Base-by-base conservation (phyloP, 163 green algal genomes). In the Scenedesmus sp. region DNA sequence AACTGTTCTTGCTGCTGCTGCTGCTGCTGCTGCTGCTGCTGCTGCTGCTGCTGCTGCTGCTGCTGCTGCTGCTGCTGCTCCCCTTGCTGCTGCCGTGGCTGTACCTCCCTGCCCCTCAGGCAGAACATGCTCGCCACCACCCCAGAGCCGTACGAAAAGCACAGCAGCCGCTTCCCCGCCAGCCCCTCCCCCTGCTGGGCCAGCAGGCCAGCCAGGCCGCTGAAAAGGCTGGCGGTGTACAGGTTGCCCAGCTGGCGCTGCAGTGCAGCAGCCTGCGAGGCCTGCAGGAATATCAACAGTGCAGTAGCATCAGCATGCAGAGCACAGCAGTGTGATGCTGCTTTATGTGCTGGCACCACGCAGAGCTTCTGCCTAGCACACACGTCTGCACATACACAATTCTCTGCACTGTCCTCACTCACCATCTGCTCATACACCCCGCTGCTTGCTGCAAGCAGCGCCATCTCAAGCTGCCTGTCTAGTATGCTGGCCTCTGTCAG, bases 101-200 rank as follows among this genome's bases (percentile, higher is more conserved):
- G 81, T 49, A 78, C 51, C 5, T 87, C 73, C 16, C 87, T 61
- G 13, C 81, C 88, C 15, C 92, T 61, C 35, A 99, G 78, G 18
- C 73, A 91, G 51, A 98, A 95, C 44, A 98, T 88, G 13, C 92
- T 90, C 1, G 95, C 93, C 1, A 94, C 90, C 5, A 96, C 90
- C 18, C 97, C 97, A 20, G 94, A 98, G 80, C 97, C 97, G 82
- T 98, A 99, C 12, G 85, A 94, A 93, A 96, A 99, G 46, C 98
- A 89, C 86, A 99, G 90, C 18, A 99, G 46, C 18, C 95, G 91
- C 46, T 90, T 83, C 13, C 95, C 95, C 16, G 93, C 94, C 89
- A 98, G 93, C 6, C 3, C 35, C 37, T 59, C 37, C 22, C 81
- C 89, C 33, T 90, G 37, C 26, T 53, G 13, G 24, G 84, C 59